Percentiles rank a stretch among this genome's conserved stretches.
These are phyloP conservation scores for Cladosporium sp. DNA, from an alignment of 2,329 filamentous ascomycete species.

Conservation along the genomic window DNA sequence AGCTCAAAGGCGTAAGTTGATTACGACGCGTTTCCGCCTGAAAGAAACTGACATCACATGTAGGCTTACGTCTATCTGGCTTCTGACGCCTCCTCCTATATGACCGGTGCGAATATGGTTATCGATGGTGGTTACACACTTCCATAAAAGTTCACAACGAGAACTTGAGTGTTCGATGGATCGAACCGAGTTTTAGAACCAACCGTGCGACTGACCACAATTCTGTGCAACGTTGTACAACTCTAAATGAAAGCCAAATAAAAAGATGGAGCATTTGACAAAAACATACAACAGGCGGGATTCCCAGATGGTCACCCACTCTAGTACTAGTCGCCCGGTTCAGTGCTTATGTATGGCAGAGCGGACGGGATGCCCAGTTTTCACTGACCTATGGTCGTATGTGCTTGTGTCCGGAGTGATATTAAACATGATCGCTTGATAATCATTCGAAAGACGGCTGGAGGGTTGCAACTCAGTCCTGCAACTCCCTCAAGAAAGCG, in stretches of 20 bases:
- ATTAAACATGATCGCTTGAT: too few species aligned
- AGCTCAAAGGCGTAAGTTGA: constrained; percentile 62
- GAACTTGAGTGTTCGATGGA: too few species aligned
- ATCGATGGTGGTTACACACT: constrained; percentile 49
- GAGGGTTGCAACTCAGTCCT: too few species aligned
- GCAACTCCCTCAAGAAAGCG: too few species aligned
- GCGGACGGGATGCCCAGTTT: too few species aligned
- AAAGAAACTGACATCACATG: background rate
- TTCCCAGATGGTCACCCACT: constrained; percentile 4
- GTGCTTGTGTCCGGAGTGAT: too few species aligned
- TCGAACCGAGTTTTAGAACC: too few species aligned
- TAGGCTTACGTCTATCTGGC: constrained; percentile 72
- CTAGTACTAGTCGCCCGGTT: background rate
- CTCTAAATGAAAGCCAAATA: background rate
- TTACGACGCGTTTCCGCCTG: background rate
- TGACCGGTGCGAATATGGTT: constrained; percentile 56
- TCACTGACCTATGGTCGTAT: too few species aligned
- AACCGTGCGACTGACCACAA: background rate
- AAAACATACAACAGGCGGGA: constrained; percentile 1
- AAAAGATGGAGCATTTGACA: background rate
- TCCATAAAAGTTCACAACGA: constrained; percentile 35
- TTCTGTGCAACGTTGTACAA: background rate
- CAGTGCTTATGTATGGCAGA: background rate
- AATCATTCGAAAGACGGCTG: too few species aligned
- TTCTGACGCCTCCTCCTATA: constrained; percentile 75